Conservation (phyloP, 2,329 filamentous ascomycete species). For the Fusarium torreyae region DNA sequence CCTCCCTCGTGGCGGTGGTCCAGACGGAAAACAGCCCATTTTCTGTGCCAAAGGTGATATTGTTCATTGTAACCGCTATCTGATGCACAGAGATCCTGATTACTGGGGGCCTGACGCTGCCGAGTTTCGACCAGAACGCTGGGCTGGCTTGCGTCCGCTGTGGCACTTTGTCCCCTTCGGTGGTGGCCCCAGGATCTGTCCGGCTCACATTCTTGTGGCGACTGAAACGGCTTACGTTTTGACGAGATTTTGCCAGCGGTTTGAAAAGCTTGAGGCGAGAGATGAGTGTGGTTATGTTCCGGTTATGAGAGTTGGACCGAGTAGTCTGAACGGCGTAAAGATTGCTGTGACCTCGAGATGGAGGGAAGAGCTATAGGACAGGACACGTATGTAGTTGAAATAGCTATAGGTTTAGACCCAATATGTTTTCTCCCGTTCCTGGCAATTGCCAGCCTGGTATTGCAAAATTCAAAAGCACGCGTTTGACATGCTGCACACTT, state of each 20-base stretch:
- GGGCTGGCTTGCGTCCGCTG: conserved; percentile 1
- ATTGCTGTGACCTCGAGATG: background rate
- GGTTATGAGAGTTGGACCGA: conserved; percentile 13
- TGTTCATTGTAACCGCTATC: background rate
- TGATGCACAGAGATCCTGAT: background rate
- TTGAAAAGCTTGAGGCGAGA: background rate
- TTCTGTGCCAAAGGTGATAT: conserved; percentile 16
- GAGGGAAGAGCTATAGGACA: background rate
- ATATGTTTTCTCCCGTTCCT: too few relatives aligned
- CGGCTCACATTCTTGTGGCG: conserved; percentile 6
- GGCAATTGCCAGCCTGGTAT: too few relatives aligned
- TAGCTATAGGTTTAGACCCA: too few relatives aligned
- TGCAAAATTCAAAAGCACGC: too few relatives aligned
- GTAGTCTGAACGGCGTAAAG: background rate
- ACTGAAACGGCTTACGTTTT: conserved; percentile 7
- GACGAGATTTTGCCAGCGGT: background rate
- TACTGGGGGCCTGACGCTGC: conserved; percentile 1
- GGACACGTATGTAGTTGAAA: too few relatives aligned
- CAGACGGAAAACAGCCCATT: conserved; percentile 2
- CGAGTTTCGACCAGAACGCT: background rate
- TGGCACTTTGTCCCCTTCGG: conserved; percentile 8
- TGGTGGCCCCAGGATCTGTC: conserved; percentile 2
- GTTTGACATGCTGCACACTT: too few relatives aligned
- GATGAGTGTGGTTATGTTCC: conserved; percentile 3
- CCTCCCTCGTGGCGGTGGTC: background rate